phyloP scores from a whole-genome alignment of 2,329 filamentous ascomycete species.

The Fusarium nematophilum region DNA sequence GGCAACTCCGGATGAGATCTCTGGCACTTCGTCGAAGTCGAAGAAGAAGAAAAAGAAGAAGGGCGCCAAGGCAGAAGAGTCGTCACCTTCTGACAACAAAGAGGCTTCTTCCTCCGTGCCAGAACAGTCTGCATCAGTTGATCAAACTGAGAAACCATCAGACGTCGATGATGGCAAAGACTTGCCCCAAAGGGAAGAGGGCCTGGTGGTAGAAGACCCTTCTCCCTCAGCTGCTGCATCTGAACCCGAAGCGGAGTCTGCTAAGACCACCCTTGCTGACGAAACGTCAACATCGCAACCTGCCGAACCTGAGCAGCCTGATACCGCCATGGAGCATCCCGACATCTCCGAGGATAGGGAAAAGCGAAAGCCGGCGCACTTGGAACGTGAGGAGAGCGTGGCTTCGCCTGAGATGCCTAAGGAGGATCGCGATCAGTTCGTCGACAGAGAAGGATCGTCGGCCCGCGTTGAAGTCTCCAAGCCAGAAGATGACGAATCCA shows the following conservation, averaged over 20 bases:
- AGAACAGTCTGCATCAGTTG: constrained; percentile 8
- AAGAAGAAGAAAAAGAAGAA: constrained; percentile 47
- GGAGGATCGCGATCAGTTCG: not conserved
- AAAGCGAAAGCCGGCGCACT: constrained; percentile 30
- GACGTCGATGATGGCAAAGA: not conserved
- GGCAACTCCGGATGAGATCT: constrained; percentile 15
- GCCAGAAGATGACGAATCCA: constrained; percentile 22
- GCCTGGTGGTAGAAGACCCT: not conserved
- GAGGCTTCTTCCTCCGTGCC: constrained; percentile 2
- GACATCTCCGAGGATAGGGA: not conserved
- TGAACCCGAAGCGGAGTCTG: not conserved
- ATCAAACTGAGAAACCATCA: constrained; percentile 2
- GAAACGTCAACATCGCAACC: not conserved
- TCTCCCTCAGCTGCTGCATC: not conserved
- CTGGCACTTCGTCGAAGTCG: constrained; percentile 17
- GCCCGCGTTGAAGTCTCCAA: constrained; percentile 1
- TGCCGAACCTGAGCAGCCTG: not conserved
- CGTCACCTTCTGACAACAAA: constrained; percentile 15
- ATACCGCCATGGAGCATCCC: not conserved
- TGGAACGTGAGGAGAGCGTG: constrained; percentile 19
- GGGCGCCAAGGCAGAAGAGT: constrained; percentile 25
- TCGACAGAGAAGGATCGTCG: constrained; percentile 10
- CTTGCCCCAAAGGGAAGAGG: not conserved
- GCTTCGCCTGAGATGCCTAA: not conserved
- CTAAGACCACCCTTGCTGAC: not conserved